phyloP scores from a whole-genome alignment of 371 early-diverging fungal genomes.

The Syncephalis plumigaleata region DNA sequence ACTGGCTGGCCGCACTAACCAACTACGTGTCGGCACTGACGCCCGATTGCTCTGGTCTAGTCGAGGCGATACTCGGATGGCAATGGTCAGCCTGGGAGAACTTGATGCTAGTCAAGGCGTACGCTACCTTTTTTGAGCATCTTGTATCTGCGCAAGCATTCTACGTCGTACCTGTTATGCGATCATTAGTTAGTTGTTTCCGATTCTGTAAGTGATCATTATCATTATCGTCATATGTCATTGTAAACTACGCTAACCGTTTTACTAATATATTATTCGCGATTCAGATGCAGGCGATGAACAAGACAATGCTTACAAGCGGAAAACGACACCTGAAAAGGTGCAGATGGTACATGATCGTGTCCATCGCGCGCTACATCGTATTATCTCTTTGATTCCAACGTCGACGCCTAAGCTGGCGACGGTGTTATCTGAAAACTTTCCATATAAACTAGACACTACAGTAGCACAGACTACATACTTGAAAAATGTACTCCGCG shows the following conservation, averaged over 20 bases:
- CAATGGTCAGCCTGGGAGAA: constrained; percentile 49
- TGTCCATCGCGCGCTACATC: constrained; percentile 42
- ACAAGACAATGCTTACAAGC: not conserved
- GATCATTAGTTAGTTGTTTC: constrained; percentile 38
- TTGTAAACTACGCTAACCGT: too few relatives aligned
- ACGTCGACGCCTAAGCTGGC: constrained; percentile 50
- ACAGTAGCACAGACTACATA: constrained; percentile 47
- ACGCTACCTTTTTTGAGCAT: constrained; percentile 54
- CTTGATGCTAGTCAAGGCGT: constrained; percentile 32
- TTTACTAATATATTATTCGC: too few relatives aligned
- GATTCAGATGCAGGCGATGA: not conserved
- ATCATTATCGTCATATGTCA: too few relatives aligned
- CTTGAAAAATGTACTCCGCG: constrained; percentile 48
- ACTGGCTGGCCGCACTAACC: not conserved
- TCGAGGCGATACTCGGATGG: constrained; percentile 48
- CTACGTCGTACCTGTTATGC: constrained; percentile 45
- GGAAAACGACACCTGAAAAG: not conserved
- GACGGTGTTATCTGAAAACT: constrained; percentile 29
- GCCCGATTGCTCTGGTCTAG: not conserved
- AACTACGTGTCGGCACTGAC: not conserved
- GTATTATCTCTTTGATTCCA: constrained; percentile 57
- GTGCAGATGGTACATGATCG: constrained; percentile 23
- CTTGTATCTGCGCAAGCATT: constrained; percentile 73
- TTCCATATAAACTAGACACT: constrained; percentile 62
- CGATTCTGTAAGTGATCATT: constrained; percentile 29